Evolutionary conservation across 768 basidiomycete genomes (phyloP).

Genomic region (Tephrocybe sp.): DNA sequence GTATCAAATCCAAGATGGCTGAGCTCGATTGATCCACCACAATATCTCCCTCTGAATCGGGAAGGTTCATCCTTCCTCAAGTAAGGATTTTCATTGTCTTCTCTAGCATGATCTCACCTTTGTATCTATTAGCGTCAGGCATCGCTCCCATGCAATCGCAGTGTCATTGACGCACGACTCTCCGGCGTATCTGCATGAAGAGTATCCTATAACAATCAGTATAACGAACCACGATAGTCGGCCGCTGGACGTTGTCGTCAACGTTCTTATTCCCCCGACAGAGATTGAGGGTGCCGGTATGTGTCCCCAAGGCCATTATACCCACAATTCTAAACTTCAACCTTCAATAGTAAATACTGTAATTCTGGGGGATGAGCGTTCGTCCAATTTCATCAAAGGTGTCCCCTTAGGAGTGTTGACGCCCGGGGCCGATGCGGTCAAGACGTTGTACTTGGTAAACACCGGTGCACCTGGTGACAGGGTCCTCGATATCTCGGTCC

Average conservation of each 20-base stretch:
- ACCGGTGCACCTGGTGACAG: constrained; percentile 69
- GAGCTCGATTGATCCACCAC: constrained; percentile 49
- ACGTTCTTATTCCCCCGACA: constrained; percentile 78
- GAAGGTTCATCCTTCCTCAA: constrained; percentile 43
- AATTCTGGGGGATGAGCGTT: constrained; percentile 58
- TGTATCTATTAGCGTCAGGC: constrained; percentile 48
- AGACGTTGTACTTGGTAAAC: constrained; percentile 64
- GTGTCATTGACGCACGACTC: constrained; percentile 57
- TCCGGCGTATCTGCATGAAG: constrained; percentile 82
- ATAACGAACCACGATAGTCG: constrained; percentile 73
- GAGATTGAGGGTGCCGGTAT: constrained; percentile 73
- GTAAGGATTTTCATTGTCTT: constrained; percentile 34
- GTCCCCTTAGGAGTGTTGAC: constrained; percentile 62
- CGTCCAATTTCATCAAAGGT: constrained; percentile 73
- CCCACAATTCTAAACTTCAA: neutral
- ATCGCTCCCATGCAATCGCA: constrained; percentile 58
- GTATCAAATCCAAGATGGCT: constrained; percentile 52
- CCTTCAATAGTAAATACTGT: constrained; percentile 55
- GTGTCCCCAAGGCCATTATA: constrained; percentile 19
- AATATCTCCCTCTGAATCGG: constrained; percentile 52
- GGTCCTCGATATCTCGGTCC: constrained; percentile 79
- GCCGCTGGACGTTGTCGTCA: constrained; percentile 66
- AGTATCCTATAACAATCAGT: constrained; percentile 70
- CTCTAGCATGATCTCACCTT: constrained; percentile 4
- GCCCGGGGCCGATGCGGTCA: constrained; percentile 56